Conservation (phyloP, 495 filamentous ascomycete genomes). For the Cercophora sp. region DNA sequence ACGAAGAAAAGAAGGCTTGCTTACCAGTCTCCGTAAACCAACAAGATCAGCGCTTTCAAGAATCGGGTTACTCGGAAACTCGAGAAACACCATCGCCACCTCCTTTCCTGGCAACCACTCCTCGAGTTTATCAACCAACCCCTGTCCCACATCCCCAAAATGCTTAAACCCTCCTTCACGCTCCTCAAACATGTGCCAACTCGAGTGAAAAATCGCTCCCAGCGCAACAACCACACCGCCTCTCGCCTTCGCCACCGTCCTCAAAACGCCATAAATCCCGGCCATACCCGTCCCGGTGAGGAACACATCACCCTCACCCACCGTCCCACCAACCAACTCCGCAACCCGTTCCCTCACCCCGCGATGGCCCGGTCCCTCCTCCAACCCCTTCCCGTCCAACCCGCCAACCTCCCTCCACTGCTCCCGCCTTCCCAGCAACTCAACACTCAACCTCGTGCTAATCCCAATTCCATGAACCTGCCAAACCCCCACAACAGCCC, state of each 20-base stretch:
- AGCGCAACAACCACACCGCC: slow-evolving; percentile 24
- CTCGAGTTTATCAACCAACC: slow-evolving; percentile 39
- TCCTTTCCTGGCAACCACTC: slow-evolving; percentile 25
- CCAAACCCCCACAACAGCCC: slow-evolving; percentile 36
- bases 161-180: slow-evolving; percentile 30
- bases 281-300: slow-evolving; percentile 48
- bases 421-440: slow-evolving; percentile 23
- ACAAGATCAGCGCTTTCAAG: slow-evolving; percentile 40
- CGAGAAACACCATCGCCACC: slow-evolving; percentile 36
- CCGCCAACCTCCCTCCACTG: not conserved
- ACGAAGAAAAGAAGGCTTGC: not conserved
- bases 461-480: slow-evolving; percentile 36
- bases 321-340: slow-evolving; percentile 28
- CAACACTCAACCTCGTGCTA: slow-evolving; percentile 34
- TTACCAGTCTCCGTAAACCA: slow-evolving; percentile 31
- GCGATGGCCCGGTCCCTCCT: slow-evolving; percentile 23
- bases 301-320: slow-evolving; percentile 35
- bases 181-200: slow-evolving; percentile 32
- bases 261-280: slow-evolving; percentile 27
- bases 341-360: slow-evolving; percentile 33
- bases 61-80: slow-evolving; percentile 48
- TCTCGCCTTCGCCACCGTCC: slow-evolving; percentile 12
- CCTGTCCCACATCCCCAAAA: slow-evolving; percentile 29
- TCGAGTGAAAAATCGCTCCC: slow-evolving; percentile 37
- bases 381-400: slow-evolving; percentile 16